These are phyloP conservation scores for Salicornia ramosissima DNA, from an alignment of 148 eudicot genomes.

Conservation along the genomic window DNA sequence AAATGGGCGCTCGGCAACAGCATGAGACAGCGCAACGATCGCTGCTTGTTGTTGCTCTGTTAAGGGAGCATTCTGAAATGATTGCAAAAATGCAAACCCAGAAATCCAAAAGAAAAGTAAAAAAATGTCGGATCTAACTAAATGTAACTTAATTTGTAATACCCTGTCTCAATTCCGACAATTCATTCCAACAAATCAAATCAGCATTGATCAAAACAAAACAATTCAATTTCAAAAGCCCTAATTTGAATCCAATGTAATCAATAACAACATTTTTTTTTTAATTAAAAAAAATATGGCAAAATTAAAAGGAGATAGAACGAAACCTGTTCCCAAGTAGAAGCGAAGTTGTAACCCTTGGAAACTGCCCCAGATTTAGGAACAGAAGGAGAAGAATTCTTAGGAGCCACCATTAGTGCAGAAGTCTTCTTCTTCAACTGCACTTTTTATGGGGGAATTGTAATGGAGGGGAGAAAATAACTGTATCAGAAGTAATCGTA, in stretches of 20 bases:
- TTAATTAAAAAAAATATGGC: too few species aligned
- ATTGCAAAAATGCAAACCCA: not conserved
- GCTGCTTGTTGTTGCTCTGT: constrained; percentile 95
- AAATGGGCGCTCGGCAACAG: constrained; percentile 86
- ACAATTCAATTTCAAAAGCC: not conserved
- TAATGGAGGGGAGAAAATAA: not conserved
- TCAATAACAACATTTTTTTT: too few species aligned
- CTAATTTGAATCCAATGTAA: constrained; percentile 6
- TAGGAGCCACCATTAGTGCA: constrained; percentile 28
- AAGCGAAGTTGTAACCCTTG: constrained; percentile 83
- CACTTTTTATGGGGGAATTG: not conserved
- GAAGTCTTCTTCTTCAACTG: not conserved
- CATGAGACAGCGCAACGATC: constrained; percentile 75
- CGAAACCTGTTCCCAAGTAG: constrained; percentile 89
- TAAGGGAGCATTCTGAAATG: constrained; percentile 75
- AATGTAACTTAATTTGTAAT: not conserved
- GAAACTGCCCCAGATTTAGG: constrained; percentile 78
- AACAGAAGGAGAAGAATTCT: constrained; percentile 30
- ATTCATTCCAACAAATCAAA: not conserved
- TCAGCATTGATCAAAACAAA: not conserved
- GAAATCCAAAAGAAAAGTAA: not conserved
- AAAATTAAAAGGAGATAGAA: constrained; percentile 6
- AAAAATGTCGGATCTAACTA: constrained; percentile 14
- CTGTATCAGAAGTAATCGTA: not conserved
- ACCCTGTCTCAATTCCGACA: not conserved